Percentiles rank a stretch among this genome's conserved stretches.
phyloP scores from a whole-genome alignment of 805 yeast species.

The Suhomyces prunicola region DNA sequence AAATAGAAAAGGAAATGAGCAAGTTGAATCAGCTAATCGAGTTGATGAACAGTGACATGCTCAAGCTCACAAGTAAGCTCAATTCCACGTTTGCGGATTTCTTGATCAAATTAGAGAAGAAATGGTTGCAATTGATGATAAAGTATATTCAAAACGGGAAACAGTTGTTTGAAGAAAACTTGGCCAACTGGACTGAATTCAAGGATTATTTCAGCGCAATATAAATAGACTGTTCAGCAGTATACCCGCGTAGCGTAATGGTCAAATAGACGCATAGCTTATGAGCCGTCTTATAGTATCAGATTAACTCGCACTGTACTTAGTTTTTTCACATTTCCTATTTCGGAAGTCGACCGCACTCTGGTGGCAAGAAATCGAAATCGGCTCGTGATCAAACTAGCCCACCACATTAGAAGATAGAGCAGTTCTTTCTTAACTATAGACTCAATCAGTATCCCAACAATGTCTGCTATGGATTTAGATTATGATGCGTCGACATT shows the following conservation, averaged over 20 bases:
- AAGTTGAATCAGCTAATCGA: slow-evolving; percentile 49
- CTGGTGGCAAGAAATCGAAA: slow-evolving; percentile 6
- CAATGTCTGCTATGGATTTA: slow-evolving; percentile 36
- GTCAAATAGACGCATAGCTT: background rate
- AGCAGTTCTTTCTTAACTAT: background rate
- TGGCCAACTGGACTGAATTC: slow-evolving; percentile 34
- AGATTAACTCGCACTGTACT: background rate
- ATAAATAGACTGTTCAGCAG: background rate
- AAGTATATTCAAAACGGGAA: slow-evolving; percentile 34
- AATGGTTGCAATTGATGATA: slow-evolving; percentile 38
- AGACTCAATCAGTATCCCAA: background rate
- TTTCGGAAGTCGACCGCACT: slow-evolving; percentile 7
- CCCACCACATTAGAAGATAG: background rate
- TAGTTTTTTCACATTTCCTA: slow-evolving; percentile 2
- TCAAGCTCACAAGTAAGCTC: slow-evolving; percentile 42
- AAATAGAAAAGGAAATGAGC: slow-evolving; percentile 38
- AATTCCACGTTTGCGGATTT: slow-evolving; percentile 37
- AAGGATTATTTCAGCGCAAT: slow-evolving; percentile 13
- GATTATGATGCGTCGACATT: slow-evolving; percentile 43
- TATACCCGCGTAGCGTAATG: background rate
- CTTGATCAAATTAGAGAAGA: slow-evolving; percentile 37
- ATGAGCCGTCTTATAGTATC: background rate
- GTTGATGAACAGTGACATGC: slow-evolving; percentile 42
- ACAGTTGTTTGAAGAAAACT: slow-evolving; percentile 28
- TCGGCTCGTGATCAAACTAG: background rate